Percentiles rank a stretch among this genome's conserved stretches.
Conservation (phyloP, 192 early-diverging fungal species). For the Coemansia furcata region DNA sequence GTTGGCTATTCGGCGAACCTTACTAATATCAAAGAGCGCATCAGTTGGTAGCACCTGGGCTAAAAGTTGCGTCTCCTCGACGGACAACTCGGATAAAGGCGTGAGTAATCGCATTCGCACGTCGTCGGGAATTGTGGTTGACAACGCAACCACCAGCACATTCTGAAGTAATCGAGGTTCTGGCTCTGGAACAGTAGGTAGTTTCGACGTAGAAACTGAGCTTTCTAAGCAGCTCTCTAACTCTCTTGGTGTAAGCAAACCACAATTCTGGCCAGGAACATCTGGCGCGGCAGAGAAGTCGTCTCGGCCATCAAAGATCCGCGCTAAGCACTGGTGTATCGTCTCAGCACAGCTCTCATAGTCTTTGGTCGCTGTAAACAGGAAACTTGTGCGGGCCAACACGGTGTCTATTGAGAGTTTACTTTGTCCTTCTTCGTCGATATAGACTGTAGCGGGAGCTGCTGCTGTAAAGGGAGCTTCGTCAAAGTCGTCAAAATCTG, state of each 20-base stretch:
- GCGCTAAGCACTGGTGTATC: constrained; percentile 15
- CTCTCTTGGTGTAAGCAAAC: neutral
- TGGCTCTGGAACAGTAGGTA: neutral
- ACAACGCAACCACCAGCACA: constrained; percentile 11
- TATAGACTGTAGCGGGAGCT: neutral
- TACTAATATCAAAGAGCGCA: constrained; percentile 10
- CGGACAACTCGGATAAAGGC: constrained; percentile 8
- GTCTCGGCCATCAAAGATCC: neutral
- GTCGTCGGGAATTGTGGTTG: constrained; percentile 3
- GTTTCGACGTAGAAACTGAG: too few relatives aligned
- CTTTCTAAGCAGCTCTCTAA: neutral
- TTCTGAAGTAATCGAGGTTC: constrained; percentile 41
- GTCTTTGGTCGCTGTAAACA: neutral
- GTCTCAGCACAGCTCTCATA: neutral
- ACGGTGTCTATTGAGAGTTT: neutral
- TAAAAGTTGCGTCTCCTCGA: neutral
- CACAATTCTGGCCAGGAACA: neutral
- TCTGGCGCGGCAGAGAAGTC: too few relatives aligned
- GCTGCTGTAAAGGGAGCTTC: neutral
- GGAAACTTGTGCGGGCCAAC: neutral
- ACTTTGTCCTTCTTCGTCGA: neutral
- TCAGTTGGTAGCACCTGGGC: neutral
- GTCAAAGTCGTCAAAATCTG: constrained; percentile 25
- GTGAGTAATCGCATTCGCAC: constrained; percentile 5
- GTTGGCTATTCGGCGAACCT: constrained; percentile 16